Evolutionary conservation across 768 basidiomycete genomes (phyloP).

Genomic region (Xerocomellus dryophilus): DNA sequence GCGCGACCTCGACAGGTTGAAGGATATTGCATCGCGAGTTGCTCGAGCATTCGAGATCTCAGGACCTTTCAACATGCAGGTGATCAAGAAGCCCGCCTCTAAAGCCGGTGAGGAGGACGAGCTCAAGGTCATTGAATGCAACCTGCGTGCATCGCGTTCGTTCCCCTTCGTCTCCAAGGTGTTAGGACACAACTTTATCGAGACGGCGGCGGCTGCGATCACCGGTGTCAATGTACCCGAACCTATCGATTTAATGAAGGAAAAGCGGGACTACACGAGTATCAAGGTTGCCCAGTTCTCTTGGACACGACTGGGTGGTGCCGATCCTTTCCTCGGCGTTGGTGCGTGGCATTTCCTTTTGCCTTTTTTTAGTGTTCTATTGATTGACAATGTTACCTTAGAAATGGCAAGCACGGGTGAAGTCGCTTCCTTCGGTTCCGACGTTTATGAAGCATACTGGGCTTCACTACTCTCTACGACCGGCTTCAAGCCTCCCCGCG

Average conservation of each 20-base stretch:
- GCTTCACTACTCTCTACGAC: slow-evolving; percentile 91
- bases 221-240: slow-evolving; percentile 83
- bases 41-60: slow-evolving; percentile 94
- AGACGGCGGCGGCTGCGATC: slow-evolving; percentile 87
- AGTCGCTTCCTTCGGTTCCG: slow-evolving; percentile 91
- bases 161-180: slow-evolving; percentile 99
- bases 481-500: slow-evolving; percentile 87
- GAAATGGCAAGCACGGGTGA: slow-evolving; percentile 99
- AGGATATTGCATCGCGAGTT: slow-evolving; percentile 93
- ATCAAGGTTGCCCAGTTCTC: slow-evolving; percentile 99
- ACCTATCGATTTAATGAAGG: slow-evolving; percentile 87
- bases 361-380: not conserved
- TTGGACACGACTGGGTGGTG: slow-evolving; percentile 94
- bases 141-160: slow-evolving; percentile 93
- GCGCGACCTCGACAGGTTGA: slow-evolving; percentile 80
- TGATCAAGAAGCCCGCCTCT: slow-evolving; percentile 77
- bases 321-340: slow-evolving; percentile 95
- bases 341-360: slow-evolving; percentile 49
- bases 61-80: slow-evolving; percentile 99
- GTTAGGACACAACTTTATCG: slow-evolving; percentile 94
- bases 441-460: slow-evolving; percentile 96
- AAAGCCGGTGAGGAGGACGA: slow-evolving; percentile 52
- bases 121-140: slow-evolving; percentile 98
- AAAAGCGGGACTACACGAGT: slow-evolving; percentile 84
- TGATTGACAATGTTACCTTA: slow-evolving; percentile 24